phyloP scores from a whole-genome alignment of 345 rosid species.

The Luvunga scandens region DNA sequence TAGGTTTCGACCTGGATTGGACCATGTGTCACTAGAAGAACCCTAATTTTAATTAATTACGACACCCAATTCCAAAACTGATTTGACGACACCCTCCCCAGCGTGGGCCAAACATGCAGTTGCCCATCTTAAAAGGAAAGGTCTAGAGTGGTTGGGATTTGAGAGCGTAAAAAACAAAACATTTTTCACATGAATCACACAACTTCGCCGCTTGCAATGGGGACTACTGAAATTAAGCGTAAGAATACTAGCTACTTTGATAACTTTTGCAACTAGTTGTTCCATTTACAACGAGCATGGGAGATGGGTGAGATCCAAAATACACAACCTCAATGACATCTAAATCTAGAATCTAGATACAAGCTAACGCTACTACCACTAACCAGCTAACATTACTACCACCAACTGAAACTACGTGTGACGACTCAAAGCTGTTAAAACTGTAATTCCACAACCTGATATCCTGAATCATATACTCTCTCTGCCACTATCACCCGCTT shows the following conservation, averaged over 20 bases:
- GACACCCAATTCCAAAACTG: background rate
- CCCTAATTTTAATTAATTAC: background rate
- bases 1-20: background rate
- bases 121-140: no score
- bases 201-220: no score
- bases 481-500: no score
- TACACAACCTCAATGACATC: slow-evolving; percentile 10
- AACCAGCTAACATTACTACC: background rate
- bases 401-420: no score
- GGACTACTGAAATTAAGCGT: no score
- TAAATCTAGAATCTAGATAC: background rate
- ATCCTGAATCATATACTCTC: background rate
- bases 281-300: slow-evolving; percentile 11
- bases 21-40: background rate
- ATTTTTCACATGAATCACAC: background rate
- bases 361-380: background rate
- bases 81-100: background rate
- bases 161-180: background rate
- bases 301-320: slow-evolving; percentile 1
- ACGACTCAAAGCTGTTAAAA: slow-evolving; percentile 1
- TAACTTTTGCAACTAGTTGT: background rate
- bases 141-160: no score
- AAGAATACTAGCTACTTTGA: background rate
- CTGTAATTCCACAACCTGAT: slow-evolving; percentile 14
- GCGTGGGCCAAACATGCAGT: background rate